phyloP scores from a whole-genome alignment of 139 green algal genomes.

The Tetraselmis chui region DNA sequence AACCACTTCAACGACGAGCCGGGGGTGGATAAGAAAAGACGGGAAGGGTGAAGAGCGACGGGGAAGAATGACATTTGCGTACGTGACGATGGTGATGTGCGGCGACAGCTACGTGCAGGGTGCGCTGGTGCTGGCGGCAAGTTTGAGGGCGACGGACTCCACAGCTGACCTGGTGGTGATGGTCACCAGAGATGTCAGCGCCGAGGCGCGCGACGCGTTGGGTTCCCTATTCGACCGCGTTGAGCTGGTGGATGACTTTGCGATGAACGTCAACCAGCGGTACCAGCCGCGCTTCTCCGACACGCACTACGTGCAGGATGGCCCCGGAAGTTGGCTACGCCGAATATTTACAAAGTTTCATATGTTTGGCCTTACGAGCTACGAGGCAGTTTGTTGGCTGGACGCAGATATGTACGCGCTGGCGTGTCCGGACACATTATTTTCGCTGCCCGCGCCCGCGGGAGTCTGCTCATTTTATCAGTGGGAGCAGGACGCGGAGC shows the following conservation, averaged over 20 bases:
- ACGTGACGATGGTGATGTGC: too few relatives aligned
- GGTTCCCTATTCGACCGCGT: constrained; percentile 2
- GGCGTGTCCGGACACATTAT: constrained; percentile 10
- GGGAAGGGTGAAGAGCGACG: too few relatives aligned
- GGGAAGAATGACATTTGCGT: too few relatives aligned
- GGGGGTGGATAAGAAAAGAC: too few relatives aligned
- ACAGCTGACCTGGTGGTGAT: constrained; percentile 8
- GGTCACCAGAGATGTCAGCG: constrained; percentile 12
- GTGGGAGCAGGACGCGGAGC: neutral
- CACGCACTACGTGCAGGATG: constrained; percentile 4
- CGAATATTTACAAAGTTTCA: constrained; percentile 16
- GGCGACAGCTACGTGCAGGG: too few relatives aligned
- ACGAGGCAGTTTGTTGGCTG: constrained; percentile 10
- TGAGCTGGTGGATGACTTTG: constrained; percentile 9
- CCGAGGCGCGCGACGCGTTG: neutral
- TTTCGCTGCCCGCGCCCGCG: constrained; percentile 8
- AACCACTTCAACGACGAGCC: too few relatives aligned
- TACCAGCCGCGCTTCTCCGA: constrained; percentile 17
- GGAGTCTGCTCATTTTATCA: constrained; percentile 9
- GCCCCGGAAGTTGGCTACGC: constrained; percentile 5
- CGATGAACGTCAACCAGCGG: constrained; percentile 9
- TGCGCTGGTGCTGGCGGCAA: too few relatives aligned
- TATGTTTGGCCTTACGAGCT: constrained; percentile 8
- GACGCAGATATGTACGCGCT: constrained; percentile 17
- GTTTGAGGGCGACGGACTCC: neutral